phyloP scores from a whole-genome alignment of 257 asterid genomes.

The Gentiana macrophylla region DNA sequence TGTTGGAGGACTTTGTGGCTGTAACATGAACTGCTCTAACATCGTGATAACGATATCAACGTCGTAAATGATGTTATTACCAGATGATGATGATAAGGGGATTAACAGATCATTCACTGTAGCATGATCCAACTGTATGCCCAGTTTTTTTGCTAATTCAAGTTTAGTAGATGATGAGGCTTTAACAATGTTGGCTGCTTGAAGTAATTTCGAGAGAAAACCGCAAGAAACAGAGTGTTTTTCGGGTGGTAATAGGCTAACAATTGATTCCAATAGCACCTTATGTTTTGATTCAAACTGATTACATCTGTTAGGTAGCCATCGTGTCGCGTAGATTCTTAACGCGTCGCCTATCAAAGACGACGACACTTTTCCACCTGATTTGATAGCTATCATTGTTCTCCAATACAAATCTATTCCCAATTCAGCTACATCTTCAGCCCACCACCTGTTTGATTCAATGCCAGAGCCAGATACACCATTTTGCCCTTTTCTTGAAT shows the following conservation, averaged over 20 bases:
- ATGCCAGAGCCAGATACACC: conserved; percentile 78
- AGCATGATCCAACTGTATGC: conserved; percentile 57
- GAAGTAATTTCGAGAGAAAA: conserved; percentile 52
- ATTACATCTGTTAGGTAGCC: conserved; percentile 38
- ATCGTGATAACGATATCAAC: conserved; percentile 42
- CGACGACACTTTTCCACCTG: conserved; percentile 37
- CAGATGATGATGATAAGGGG: conserved; percentile 14
- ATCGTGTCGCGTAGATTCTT: conserved; percentile 60
- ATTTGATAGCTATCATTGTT: conserved; percentile 41
- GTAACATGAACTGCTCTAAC: conserved; percentile 48
- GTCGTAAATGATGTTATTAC: conserved; percentile 10
- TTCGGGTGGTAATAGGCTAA: conserved; percentile 55
- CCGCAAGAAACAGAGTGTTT: conserved; percentile 50
- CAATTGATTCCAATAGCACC: conserved; percentile 42
- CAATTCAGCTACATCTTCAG: conserved; percentile 63
- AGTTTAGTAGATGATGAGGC: conserved; percentile 46
- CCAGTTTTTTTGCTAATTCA: conserved; percentile 46
- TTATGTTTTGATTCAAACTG: conserved; percentile 21
- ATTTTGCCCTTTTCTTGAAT: conserved; percentile 10
- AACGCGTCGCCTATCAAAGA: conserved; percentile 75
- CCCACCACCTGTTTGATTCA: conserved; percentile 87
- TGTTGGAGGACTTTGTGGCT: conserved; percentile 64
- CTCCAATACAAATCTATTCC: conserved; percentile 58
- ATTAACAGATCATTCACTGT: conserved; percentile 40
- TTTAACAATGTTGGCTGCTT: conserved; percentile 24